These are phyloP conservation scores for Stereocaulon alpinum DNA, from an alignment of 495 filamentous ascomycete species.

Conservation along the genomic window DNA sequence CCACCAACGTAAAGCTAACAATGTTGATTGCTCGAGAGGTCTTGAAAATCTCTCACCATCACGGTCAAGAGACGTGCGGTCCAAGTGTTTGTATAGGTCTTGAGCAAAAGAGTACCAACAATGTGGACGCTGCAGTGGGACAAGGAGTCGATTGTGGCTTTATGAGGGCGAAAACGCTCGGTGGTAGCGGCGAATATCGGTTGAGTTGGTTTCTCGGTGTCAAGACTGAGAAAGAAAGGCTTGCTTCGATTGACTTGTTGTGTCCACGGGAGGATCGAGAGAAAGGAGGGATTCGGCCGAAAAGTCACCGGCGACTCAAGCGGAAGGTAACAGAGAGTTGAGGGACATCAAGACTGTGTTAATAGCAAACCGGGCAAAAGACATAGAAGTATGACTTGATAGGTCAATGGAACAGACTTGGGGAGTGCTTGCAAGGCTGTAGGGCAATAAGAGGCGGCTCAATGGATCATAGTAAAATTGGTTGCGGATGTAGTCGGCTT, in stretches of 20 bases:
- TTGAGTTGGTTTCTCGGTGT: no score
- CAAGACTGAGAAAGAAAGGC: no score
- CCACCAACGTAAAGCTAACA: background rate
- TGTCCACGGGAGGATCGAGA: background rate
- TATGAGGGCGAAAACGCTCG: background rate
- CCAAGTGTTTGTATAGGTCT: background rate
- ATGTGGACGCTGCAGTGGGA: background rate
- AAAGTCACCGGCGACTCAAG: conserved; percentile 2
- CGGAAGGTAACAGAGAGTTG: background rate
- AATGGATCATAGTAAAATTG: background rate
- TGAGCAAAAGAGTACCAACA: background rate
- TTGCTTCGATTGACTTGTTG: background rate
- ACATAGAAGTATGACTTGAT: background rate
- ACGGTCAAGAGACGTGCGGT: background rate
- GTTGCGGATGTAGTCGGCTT: conserved; percentile 4
- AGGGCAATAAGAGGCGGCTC: background rate
- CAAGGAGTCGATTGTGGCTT: background rate
- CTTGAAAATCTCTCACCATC: background rate
- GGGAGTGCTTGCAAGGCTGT: background rate
- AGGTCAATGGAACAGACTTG: background rate
- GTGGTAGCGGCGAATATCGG: background rate
- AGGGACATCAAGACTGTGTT: background rate
- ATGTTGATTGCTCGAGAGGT: background rate
- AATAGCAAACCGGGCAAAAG: background rate
- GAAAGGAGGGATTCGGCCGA: background rate